Percentiles rank a stretch among this genome's conserved stretches.
Conservation (phyloP, 2,329 filamentous ascomycete genomes). For the Alternaria sp. region DNA sequence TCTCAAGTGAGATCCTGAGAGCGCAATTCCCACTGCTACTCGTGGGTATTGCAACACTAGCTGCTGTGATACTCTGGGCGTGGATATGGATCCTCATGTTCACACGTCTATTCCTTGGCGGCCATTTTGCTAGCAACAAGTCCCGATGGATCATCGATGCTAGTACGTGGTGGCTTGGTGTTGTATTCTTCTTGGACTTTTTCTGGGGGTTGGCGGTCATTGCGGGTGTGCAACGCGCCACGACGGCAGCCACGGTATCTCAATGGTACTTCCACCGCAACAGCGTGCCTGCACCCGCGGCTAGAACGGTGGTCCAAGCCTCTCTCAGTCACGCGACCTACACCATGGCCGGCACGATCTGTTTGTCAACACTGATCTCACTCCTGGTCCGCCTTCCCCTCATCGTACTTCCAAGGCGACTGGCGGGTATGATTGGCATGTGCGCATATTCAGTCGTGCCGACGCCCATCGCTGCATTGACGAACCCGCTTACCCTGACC, state of each 20-base stretch:
- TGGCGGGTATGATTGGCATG: conserved; percentile 72
- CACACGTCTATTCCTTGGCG: conserved; percentile 91
- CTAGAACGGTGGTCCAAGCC: conserved; percentile 79
- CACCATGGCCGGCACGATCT: conserved; percentile 90
- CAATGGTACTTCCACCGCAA: conserved; percentile 99
- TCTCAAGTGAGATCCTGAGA: conserved; percentile 84
- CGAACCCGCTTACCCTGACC: conserved; percentile 89
- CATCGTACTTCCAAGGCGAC: conserved; percentile 77
- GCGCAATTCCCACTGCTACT: conserved; percentile 83
- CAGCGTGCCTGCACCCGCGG: conserved; percentile 76
- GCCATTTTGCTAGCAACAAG: conserved; percentile 68
- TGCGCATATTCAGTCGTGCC: conserved; percentile 82
- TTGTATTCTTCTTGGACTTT: conserved; percentile 90
- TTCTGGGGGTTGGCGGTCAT: conserved; percentile 92
- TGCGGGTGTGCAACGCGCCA: conserved; percentile 85
- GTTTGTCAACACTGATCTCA: conserved; percentile 81
- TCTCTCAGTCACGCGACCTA: conserved; percentile 82
- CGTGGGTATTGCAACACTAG: conserved; percentile 81
- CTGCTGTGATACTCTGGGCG: conserved; percentile 81
- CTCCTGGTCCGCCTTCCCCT: conserved; percentile 84
- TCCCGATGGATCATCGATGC: conserved; percentile 79
- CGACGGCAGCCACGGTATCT: conserved; percentile 91
- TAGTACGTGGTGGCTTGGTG: conserved; percentile 94
- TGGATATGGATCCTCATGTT: conserved; percentile 99
- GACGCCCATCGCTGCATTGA: conserved; percentile 81